Evolutionary conservation across 345 rosid genomes (phyloP).

Genomic region (Hevea brasiliensis): DNA sequence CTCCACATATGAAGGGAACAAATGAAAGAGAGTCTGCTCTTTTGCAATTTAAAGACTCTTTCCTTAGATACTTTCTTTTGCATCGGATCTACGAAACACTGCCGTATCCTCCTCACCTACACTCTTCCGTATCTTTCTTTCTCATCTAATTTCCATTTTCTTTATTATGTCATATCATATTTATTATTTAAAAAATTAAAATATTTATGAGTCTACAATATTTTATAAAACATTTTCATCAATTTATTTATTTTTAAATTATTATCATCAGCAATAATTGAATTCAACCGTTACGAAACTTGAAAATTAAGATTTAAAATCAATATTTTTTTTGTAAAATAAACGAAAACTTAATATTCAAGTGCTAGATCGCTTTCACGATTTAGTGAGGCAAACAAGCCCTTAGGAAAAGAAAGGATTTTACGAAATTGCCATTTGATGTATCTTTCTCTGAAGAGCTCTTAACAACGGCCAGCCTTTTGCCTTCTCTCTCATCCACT

Average conservation of each 20-base stretch:
- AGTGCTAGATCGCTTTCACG: constrained; percentile 36
- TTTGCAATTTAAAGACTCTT: constrained; percentile 9
- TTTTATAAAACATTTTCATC: too few species aligned
- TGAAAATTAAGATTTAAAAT: too few species aligned
- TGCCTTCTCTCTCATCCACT: constrained; percentile 18
- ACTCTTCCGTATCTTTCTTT: too few species aligned
- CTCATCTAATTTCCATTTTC: not conserved
- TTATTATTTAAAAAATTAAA: too few species aligned
- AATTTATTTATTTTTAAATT: too few species aligned
- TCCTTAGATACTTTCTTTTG: constrained; percentile 21
- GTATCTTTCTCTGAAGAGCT: too few species aligned
- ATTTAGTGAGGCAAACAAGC: constrained; percentile 23
- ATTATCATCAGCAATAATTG: too few species aligned
- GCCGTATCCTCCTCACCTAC: constrained; percentile 13
- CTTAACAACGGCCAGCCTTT: not conserved
- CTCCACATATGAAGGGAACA: constrained; percentile 21
- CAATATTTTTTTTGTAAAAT: too few species aligned
- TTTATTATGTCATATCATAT: not conserved
- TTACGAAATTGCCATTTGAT: too few species aligned
- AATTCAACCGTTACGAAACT: too few species aligned
- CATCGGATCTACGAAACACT: constrained; percentile 41
- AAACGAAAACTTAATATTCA: not conserved
- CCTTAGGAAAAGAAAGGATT: too few species aligned
- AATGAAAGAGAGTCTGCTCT: constrained; percentile 4
- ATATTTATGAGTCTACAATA: too few species aligned